phyloP scores from a whole-genome alignment of 106 monocot genomes.

The Triglochin maritima region DNA sequence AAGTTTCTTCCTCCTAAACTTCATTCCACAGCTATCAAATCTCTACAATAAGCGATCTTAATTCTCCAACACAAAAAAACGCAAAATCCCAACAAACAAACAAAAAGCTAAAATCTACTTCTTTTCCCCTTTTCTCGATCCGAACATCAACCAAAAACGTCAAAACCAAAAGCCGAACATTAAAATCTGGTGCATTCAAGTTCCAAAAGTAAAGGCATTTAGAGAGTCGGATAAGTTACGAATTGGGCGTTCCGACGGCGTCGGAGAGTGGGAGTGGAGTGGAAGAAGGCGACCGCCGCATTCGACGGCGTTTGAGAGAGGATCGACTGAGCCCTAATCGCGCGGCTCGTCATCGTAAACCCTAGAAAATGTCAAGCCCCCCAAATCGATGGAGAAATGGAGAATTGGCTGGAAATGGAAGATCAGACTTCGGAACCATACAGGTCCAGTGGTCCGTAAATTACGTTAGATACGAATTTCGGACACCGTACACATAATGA shows the following conservation, averaged over 20 bases:
- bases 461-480: too few species aligned
- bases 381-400: too few species aligned
- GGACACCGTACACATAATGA: too few species aligned
- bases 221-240: background rate
- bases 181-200: background rate
- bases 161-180: background rate
- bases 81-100: background rate
- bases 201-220: background rate
- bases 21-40: background rate
- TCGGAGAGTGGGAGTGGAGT: constrained; percentile 12
- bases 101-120: background rate
- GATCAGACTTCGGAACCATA: too few species aligned
- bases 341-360: background rate
- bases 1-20: constrained; percentile 2
- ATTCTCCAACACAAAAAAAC: background rate
- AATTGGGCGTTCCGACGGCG: constrained; percentile 9
- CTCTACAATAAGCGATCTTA: background rate
- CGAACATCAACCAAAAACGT: too few species aligned
- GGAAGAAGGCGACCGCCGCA: constrained; percentile 7
- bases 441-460: too few species aligned
- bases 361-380: too few species aligned
- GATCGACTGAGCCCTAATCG: background rate
- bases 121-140: too few species aligned
- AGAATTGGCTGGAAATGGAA: too few species aligned
- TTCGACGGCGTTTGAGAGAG: background rate